Evolutionary conservation across 345 rosid species (phyloP).

Genomic region (Gossypium australe): DNA sequence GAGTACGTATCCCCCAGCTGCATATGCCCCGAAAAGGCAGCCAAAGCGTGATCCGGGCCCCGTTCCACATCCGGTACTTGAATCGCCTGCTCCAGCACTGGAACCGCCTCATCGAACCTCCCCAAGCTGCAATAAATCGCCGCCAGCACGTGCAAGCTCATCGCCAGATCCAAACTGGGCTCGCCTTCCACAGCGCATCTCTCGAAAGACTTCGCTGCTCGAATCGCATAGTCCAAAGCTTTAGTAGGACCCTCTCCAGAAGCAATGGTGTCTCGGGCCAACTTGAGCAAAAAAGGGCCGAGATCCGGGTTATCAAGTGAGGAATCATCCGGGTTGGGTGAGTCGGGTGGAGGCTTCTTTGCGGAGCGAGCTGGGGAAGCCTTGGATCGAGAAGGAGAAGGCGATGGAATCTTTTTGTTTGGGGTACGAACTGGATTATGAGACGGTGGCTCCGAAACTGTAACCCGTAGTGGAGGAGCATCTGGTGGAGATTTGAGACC

Average conservation of each 20-base stretch:
- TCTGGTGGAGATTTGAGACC: constrained; percentile 83
- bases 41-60: constrained; percentile 87
- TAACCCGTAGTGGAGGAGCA: constrained; percentile 56
- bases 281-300: constrained; percentile 91
- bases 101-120: constrained; percentile 88
- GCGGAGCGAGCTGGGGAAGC: constrained; percentile 65
- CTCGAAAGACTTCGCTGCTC: constrained; percentile 88
- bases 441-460: constrained; percentile 56
- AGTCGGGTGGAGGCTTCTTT: constrained; percentile 70
- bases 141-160: constrained; percentile 94
- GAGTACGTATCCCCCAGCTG: constrained; percentile 88
- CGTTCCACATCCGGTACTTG: constrained; percentile 62
- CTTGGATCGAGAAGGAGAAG: constrained; percentile 79
- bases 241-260: constrained; percentile 90
- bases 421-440: constrained; percentile 42
- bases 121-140: constrained; percentile 95
- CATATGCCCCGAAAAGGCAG: constrained; percentile 92
- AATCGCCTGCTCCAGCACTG: constrained; percentile 77
- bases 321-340: constrained; percentile 50
- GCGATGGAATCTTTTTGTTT: constrained; percentile 56
- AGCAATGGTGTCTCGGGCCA: constrained; percentile 90
- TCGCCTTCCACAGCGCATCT: constrained; percentile 68
- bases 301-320: constrained; percentile 98
- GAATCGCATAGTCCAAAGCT: constrained; percentile 87
- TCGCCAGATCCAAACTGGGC: constrained; percentile 83